Conservation (phyloP, 441 rosid species). For the Populus trichocarpa region DNA sequence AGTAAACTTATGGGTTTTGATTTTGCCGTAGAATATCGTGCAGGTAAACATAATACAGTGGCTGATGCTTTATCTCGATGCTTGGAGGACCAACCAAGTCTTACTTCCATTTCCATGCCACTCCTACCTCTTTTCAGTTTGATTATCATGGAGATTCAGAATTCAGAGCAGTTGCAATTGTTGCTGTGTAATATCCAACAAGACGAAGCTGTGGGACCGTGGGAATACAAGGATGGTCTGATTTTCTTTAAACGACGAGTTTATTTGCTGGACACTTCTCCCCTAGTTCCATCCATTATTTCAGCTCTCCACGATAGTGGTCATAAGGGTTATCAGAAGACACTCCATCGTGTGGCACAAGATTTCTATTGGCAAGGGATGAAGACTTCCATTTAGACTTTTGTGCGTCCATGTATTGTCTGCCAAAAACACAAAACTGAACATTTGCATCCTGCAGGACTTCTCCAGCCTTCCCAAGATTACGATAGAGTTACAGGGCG, state of each 20-base stretch:
- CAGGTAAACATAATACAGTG: not conserved
- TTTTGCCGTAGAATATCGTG: not conserved
- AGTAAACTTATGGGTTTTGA: not conserved
- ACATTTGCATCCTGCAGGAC: rapidly evolving
- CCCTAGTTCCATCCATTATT: rapidly evolving
- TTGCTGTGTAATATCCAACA: not conserved
- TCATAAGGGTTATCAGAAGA: not conserved
- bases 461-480: not conserved
- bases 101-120: not conserved
- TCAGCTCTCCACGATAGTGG: rapidly evolving
- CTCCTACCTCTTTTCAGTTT: not conserved
- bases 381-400: not conserved
- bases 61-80: not conserved
- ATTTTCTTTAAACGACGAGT: rapidly evolving
- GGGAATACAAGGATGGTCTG: not conserved
- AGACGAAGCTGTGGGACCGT: not conserved
- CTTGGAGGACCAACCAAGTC: not conserved
- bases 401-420: rapidly evolving
- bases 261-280: not conserved
- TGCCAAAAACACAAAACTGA: not conserved
- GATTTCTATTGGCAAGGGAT: not conserved
- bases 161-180: not conserved
- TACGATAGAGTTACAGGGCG: no score
- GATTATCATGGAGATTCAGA: rapidly evolving
- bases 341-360: rapidly evolving